These are phyloP conservation scores for Stephania cephalantha DNA, from an alignment of 164 flowering plant genomes.

Conservation along the genomic window DNA sequence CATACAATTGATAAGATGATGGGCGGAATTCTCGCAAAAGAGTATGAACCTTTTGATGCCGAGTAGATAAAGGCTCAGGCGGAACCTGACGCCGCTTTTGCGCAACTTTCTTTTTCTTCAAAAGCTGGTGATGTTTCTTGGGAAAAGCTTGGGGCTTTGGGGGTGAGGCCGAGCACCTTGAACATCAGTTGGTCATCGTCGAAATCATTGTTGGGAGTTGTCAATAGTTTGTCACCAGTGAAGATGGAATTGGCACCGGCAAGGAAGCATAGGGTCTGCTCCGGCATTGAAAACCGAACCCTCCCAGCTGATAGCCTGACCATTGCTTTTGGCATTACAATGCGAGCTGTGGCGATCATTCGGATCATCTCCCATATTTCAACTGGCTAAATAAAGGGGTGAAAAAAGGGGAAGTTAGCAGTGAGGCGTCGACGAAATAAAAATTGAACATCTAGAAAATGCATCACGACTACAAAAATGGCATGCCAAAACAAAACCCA, in stretches of 20 bases:
- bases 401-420: constrained; percentile 5
- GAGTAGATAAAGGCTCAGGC: background rate
- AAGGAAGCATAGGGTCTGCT: constrained; percentile 93
- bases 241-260: constrained; percentile 98
- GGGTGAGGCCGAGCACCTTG: constrained; percentile 77
- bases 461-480: background rate
- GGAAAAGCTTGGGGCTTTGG: constrained; percentile 72
- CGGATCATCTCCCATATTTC: constrained; percentile 99
- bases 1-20: background rate
- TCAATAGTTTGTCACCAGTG: constrained; percentile 91
- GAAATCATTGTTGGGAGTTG: constrained; percentile 90
- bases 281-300: constrained; percentile 84
- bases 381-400: constrained; percentile 58
- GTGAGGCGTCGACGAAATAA: background rate
- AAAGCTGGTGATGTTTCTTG: constrained; percentile 23
- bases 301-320: constrained; percentile 95
- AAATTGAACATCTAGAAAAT: background rate
- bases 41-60: background rate
- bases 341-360: constrained; percentile 94
- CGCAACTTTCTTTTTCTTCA: constrained; percentile 37
- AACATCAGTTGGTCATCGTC: constrained; percentile 93
- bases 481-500: too few species aligned
- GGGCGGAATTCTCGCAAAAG: background rate
- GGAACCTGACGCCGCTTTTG: constrained; percentile 47
- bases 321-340: constrained; percentile 97